Conservation (phyloP, 1,139 yeast species). For the Blastobotrys malaysiensis region DNA sequence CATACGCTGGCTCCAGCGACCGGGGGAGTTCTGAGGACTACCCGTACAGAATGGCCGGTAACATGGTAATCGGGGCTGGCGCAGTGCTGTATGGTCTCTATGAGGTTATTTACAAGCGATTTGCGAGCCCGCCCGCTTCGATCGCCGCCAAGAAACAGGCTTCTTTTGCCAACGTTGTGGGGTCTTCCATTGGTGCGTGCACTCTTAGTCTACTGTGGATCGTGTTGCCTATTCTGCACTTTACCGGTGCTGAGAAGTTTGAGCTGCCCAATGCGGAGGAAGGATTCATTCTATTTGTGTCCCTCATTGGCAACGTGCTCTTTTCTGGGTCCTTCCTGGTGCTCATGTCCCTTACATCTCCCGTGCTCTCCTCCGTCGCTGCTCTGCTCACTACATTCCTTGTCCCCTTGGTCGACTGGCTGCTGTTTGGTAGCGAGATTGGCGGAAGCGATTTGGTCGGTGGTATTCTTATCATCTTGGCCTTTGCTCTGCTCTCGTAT, state of each 20-base stretch:
- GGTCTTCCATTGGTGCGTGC: conserved; percentile 53
- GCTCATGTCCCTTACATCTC: conserved; percentile 78
- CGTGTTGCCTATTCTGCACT: conserved; percentile 46
- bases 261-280: conserved; percentile 44
- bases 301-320: conserved; percentile 53
- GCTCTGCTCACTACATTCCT: conserved; percentile 71
- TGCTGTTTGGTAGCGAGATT: conserved; percentile 51
- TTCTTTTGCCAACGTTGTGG: conserved; percentile 52
- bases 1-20: conserved; percentile 53
- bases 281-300: conserved; percentile 41
- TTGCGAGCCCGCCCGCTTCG: conserved; percentile 67
- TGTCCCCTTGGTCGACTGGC: conserved; percentile 76
- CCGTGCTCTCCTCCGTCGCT: conserved; percentile 79
- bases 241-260: conserved; percentile 55
- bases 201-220: conserved; percentile 50
- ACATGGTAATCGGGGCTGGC: conserved; percentile 67
- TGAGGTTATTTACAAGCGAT: conserved; percentile 75
- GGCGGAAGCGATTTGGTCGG: conserved; percentile 36
- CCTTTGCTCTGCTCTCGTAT: conserved; percentile 61
- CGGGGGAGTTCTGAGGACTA: conserved; percentile 32
- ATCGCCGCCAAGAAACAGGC: conserved; percentile 52
- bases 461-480: conserved; percentile 45
- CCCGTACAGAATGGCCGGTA: conserved; percentile 66
- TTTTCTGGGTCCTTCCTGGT: conserved; percentile 73
- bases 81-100: conserved; percentile 79